Conservation (phyloP, 169 alveolate genomes). For the Toxoplasma gondii region DNA sequence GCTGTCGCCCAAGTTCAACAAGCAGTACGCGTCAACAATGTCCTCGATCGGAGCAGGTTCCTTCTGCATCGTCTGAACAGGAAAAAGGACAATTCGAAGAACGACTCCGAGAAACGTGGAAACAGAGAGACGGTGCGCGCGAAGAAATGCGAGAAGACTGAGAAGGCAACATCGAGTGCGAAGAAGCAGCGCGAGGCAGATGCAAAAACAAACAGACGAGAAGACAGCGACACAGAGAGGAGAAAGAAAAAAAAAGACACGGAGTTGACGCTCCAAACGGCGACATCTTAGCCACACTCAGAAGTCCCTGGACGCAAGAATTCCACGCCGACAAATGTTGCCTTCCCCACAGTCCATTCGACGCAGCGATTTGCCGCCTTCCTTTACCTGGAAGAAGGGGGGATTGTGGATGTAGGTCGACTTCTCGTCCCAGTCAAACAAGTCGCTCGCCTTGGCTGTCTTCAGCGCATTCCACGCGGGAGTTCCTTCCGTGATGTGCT, state of each 20-base stretch:
- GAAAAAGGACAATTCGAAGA: not conserved
- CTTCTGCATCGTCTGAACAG: slow-evolving; percentile 53
- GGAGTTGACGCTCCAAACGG: no score
- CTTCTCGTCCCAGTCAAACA: slow-evolving; percentile 90
- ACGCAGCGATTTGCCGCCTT: no score
- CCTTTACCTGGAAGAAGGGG: slow-evolving; percentile 89
- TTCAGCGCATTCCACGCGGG: slow-evolving; percentile 66
- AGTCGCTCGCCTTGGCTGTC: slow-evolving; percentile 78
- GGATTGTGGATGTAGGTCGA: slow-evolving; percentile 96
- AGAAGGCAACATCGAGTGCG: no score
- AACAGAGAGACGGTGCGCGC: not conserved
- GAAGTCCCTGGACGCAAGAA: no score
- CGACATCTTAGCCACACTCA: no score
- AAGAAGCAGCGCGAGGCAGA: no score
- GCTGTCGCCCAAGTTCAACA: slow-evolving; percentile 90
- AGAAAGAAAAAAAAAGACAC: no score
- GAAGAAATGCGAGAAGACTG: not conserved
- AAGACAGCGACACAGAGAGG: no score
- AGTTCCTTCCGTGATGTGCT: slow-evolving; percentile 84
- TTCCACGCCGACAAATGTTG: not conserved
- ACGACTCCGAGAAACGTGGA: not conserved
- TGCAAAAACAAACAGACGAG: no score
- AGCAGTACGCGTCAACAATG: slow-evolving; percentile 67
- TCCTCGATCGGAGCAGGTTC: slow-evolving; percentile 12
- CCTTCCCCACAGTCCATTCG: not conserved